Conservation (phyloP, 176 grass and related monocot genomes). For the Musa beccarii region DNA sequence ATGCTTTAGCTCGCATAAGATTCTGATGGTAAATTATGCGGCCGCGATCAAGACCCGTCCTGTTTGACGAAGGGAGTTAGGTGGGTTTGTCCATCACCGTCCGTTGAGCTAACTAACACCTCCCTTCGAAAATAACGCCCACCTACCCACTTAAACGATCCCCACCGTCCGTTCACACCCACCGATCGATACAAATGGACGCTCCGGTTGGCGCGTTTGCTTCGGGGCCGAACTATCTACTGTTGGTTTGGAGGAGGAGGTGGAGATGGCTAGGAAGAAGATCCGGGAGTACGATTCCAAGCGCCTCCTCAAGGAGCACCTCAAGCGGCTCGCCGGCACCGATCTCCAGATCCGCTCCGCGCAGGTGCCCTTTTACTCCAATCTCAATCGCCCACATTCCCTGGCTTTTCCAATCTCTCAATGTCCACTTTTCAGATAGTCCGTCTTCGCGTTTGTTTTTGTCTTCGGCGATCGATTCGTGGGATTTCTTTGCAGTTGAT, state of each 20-base stretch:
- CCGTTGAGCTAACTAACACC: neutral
- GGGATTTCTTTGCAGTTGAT: neutral
- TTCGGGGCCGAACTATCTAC: no score
- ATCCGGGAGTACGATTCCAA: slow-evolving; percentile 51
- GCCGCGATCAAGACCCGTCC: neutral
- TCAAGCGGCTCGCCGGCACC: slow-evolving; percentile 35
- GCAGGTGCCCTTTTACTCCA: slow-evolving; percentile 19
- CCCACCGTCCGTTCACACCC: neutral
- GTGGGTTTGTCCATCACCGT: neutral
- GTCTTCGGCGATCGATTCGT: neutral
- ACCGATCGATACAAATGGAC: neutral
- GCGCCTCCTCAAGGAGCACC: slow-evolving; percentile 37
- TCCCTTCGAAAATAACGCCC: neutral
- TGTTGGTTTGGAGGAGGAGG: neutral
- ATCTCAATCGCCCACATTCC: no score
- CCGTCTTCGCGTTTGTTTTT: no score
- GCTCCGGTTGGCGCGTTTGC: no score
- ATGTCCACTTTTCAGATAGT: no score
- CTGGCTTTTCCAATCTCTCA: no score
- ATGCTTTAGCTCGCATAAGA: neutral
- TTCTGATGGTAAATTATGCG: neutral
- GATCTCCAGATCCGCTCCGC: slow-evolving; percentile 39
- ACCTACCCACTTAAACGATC: neutral
- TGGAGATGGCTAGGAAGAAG: slow-evolving; percentile 42
- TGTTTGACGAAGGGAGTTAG: neutral